Evolutionary conservation across 2,329 filamentous ascomycete species (phyloP).

Genomic region (Colletotrichum graminicola): DNA sequence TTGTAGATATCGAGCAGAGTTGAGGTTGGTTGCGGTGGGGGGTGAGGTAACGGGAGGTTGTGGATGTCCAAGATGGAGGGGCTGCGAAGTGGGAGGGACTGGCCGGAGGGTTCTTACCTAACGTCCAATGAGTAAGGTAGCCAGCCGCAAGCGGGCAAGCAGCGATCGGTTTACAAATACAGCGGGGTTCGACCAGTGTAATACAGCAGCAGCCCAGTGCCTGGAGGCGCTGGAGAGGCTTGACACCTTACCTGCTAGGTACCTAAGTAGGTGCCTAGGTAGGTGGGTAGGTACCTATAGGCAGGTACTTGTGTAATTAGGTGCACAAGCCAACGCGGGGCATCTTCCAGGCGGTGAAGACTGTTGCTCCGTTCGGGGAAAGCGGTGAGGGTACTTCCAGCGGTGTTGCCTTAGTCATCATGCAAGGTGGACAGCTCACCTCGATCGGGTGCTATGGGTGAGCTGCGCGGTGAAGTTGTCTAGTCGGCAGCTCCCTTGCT

Average conservation of each 20-base stretch:
- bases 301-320: neutral
- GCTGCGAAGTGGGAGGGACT: constrained; percentile 29
- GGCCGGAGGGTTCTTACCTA: constrained; percentile 26
- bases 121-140: neutral
- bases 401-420: constrained; percentile 38
- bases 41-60: constrained; percentile 15
- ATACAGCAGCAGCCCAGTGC: neutral
- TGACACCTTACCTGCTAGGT: too few species aligned
- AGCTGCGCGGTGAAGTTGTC: constrained; percentile 14
- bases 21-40: constrained; percentile 9
- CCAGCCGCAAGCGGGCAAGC: constrained; percentile 4
- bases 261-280: too few species aligned
- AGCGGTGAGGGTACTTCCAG: constrained; percentile 18
- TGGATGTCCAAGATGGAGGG: constrained; percentile 31
- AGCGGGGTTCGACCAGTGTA: constrained; percentile 15
- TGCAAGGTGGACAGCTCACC: constrained; percentile 42
- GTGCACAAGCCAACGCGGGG: constrained; percentile 38
- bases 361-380: constrained; percentile 5
- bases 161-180: neutral
- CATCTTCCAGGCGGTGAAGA: constrained; percentile 10
- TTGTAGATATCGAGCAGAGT: neutral
- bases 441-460: constrained; percentile 33
- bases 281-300: too few species aligned
- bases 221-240: constrained; percentile 9
- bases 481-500: constrained; percentile 29